Conservation (phyloP, 2,329 filamentous ascomycete species). For the Talaromyces sp. region DNA sequence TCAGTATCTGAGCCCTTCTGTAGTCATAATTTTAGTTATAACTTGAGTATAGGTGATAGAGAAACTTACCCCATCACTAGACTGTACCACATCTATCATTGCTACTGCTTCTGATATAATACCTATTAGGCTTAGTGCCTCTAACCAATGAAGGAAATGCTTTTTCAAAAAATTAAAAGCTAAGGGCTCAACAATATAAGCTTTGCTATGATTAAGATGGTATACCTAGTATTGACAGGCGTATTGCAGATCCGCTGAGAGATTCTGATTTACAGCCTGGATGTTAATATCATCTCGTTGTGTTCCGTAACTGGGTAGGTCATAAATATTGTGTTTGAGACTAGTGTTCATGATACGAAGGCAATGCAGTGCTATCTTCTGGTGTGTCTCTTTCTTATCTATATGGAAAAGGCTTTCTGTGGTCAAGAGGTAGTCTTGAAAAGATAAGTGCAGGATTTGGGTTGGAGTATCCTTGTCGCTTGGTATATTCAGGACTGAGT, state of each 20-base stretch:
- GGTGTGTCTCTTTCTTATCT: slow-evolving; percentile 25
- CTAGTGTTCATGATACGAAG: slow-evolving; percentile 14
- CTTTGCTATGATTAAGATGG: slow-evolving; percentile 16
- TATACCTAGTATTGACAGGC: slow-evolving; percentile 23
- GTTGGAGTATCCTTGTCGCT: slow-evolving; percentile 8
- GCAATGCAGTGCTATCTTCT: slow-evolving; percentile 21
- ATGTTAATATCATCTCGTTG: slow-evolving; percentile 8
- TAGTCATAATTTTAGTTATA: neutral
- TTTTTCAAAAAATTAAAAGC: slow-evolving; percentile 16
- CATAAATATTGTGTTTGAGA: slow-evolving; percentile 16
- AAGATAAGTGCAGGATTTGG: slow-evolving; percentile 23
- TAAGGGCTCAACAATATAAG: slow-evolving; percentile 1
- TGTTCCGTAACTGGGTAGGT: slow-evolving; percentile 5
- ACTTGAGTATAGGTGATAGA: neutral
- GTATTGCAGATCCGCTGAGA: slow-evolving; percentile 20
- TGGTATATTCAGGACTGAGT: slow-evolving; percentile 17
- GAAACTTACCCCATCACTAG: slow-evolving; percentile 11
- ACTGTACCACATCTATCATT: slow-evolving; percentile 14
- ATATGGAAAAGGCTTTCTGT: slow-evolving; percentile 19
- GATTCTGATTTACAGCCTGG: slow-evolving; percentile 9
- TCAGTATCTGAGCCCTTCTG: slow-evolving; percentile 8
- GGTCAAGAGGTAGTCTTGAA: slow-evolving; percentile 27
- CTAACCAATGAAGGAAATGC: slow-evolving; percentile 23
- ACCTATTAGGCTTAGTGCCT: slow-evolving; percentile 21
- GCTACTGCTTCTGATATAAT: slow-evolving; percentile 10